Percentiles rank a stretch among this genome's conserved stretches.
Conservation (phyloP, 1,284 basidiomycete genomes). For the Apiotrichum laibachii region DNA sequence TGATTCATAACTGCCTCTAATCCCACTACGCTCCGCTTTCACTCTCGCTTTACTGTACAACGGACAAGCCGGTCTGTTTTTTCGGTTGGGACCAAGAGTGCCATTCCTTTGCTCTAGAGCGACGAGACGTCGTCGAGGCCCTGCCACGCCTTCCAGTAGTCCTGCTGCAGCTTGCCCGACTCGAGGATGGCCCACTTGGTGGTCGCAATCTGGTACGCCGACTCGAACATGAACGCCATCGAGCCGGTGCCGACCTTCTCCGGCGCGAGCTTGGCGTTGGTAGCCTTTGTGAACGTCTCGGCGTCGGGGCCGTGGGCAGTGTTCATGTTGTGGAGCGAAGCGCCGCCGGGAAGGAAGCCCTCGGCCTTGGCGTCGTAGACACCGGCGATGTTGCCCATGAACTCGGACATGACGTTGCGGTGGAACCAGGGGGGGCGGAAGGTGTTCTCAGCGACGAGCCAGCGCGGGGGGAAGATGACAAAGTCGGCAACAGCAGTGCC, state of each 20-base stretch:
- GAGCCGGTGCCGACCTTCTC: constrained; percentile 28
- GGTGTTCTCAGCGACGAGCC: constrained; percentile 45
- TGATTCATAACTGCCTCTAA: no score
- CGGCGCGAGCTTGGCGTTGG: constrained; percentile 21
- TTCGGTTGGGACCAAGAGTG: neutral
- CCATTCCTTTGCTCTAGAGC: no score
- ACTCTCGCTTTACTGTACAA: no score
- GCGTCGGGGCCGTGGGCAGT: constrained; percentile 37
- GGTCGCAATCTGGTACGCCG: constrained; percentile 30
- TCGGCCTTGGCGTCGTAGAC: constrained; percentile 27
- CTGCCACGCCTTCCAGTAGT: constrained; percentile 26
- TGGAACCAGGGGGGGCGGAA: constrained; percentile 58
- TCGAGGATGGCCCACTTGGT: constrained; percentile 36
- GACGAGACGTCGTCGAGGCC: constrained; percentile 8
- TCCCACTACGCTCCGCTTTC: no score
- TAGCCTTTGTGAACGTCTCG: constrained; percentile 5
- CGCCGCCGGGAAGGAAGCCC: constrained; percentile 24
- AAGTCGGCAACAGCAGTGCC: constrained; percentile 55
- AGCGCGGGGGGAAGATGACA: constrained; percentile 24
- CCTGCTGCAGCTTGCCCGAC: constrained; percentile 31
- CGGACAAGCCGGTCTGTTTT: no score
- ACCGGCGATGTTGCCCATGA: constrained; percentile 21
- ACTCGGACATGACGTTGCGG: constrained; percentile 56
- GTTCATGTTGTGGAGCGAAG: constrained; percentile 34
- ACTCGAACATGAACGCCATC: constrained; percentile 38